Percentiles rank a stretch among this genome's conserved stretches.
These are phyloP conservation scores for Lecanicillium sp. DNA, from an alignment of 2,329 filamentous ascomycete species.

Conservation along the genomic window DNA sequence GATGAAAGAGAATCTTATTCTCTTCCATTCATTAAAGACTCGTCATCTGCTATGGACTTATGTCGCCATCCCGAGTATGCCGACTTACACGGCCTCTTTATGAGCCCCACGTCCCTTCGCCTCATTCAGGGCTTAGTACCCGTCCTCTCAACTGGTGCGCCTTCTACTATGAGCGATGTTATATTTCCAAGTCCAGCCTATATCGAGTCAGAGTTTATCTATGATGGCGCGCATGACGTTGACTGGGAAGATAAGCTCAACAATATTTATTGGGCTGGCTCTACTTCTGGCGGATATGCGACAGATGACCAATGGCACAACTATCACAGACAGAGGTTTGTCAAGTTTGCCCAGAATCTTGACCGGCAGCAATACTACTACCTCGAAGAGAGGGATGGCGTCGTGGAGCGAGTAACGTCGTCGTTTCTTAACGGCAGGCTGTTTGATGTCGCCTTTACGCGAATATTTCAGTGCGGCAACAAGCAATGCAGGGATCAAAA, in stretches of 20 bases:
- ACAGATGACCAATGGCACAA: constrained; percentile 26
- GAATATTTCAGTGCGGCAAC: constrained; percentile 34
- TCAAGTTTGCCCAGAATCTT: constrained; percentile 26
- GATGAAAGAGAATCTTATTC: constrained; percentile 14
- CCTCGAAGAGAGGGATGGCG: constrained; percentile 16
- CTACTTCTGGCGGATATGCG: constrained; percentile 40
- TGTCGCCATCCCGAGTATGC: constrained; percentile 36
- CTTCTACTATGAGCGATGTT: constrained; percentile 42
- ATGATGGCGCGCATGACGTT: constrained; percentile 30
- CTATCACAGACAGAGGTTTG: constrained; percentile 41
- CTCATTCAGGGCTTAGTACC: constrained; percentile 33
- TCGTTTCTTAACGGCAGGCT: constrained; percentile 27
- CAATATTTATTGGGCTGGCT: constrained; percentile 49
- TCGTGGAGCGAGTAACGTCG: constrained; percentile 13
- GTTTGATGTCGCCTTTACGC: constrained; percentile 37
- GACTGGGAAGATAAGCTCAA: constrained; percentile 41
- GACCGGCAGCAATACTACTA: constrained; percentile 20
- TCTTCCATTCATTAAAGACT: constrained; percentile 28
- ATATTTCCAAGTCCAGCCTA: constrained; percentile 44
- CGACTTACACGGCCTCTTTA: constrained; percentile 34
- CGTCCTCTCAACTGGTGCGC: constrained; percentile 34
- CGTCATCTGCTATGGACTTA: constrained; percentile 22
- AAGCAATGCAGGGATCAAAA: constrained; percentile 27
- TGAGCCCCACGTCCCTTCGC: constrained; percentile 32
- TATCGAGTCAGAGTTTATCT: constrained; percentile 30